phyloP scores from a whole-genome alignment of 345 rosid genomes.

The Clarkia xantiana region DNA sequence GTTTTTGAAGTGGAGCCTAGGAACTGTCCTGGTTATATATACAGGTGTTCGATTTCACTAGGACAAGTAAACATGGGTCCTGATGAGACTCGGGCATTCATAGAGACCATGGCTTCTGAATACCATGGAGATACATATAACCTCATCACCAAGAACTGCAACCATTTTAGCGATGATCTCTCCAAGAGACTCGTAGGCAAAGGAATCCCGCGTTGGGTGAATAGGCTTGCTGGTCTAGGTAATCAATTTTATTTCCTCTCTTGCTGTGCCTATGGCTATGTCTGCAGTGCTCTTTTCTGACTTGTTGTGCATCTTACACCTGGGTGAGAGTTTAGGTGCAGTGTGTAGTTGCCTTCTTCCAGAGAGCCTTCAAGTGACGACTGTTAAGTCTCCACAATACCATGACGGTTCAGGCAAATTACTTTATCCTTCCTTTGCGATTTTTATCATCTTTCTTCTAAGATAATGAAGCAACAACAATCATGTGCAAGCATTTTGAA shows the following conservation, averaged over 20 bases:
- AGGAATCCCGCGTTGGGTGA: constrained; percentile 62
- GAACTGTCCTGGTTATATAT: constrained; percentile 58
- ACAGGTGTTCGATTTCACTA: constrained; percentile 35
- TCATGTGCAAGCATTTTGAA: too few relatives aligned
- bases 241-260: not conserved
- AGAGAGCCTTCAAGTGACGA: constrained; percentile 61
- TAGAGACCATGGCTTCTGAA: constrained; percentile 51
- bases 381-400: constrained; percentile 52
- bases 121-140: constrained; percentile 77
- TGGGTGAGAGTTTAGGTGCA: constrained; percentile 31
- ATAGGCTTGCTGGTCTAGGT: constrained; percentile 70
- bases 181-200: constrained; percentile 40
- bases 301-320: not conserved
- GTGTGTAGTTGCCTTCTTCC: constrained; percentile 67
- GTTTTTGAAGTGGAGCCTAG: constrained; percentile 72
- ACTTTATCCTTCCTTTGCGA: too few relatives aligned
- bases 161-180: constrained; percentile 59
- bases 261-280: not conserved
- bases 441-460: not conserved
- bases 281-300: not conserved
- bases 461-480: too few relatives aligned
- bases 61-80: constrained; percentile 34
- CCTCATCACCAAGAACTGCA: constrained; percentile 69
- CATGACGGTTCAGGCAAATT: constrained; percentile 28
- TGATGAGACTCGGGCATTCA: constrained; percentile 36